Evolutionary conservation across 768 basidiomycete species (phyloP).

Genomic region (Cubamyces sp.): DNA sequence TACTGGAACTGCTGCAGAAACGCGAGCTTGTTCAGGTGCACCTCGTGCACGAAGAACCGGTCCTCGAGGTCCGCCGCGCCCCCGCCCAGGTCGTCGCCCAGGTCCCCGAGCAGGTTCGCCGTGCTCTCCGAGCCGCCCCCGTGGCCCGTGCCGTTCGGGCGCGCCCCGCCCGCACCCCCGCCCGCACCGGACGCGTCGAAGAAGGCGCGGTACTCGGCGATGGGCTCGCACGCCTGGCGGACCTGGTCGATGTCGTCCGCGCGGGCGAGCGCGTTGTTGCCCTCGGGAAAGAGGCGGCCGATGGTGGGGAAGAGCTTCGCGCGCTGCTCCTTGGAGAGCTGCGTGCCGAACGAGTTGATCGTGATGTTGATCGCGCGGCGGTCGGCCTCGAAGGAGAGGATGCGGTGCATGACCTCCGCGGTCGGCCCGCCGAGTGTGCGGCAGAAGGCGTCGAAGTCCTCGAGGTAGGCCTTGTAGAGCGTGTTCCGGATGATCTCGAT

Average conservation of each 20-base stretch:
- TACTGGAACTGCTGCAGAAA: constrained; percentile 98
- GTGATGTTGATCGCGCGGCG: constrained; percentile 97
- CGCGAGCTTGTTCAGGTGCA: constrained; percentile 89
- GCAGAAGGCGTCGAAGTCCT: constrained; percentile 92
- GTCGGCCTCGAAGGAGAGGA: constrained; percentile 96
- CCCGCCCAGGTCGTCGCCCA: constrained; percentile 37
- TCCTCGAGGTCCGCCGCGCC: constrained; percentile 82
- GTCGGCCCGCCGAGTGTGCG: constrained; percentile 82
- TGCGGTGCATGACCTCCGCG: constrained; percentile 87
- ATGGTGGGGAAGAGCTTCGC: constrained; percentile 93
- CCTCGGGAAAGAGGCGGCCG: constrained; percentile 92
- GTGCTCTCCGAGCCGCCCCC: constrained; percentile 30
- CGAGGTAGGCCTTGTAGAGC: constrained; percentile 97
- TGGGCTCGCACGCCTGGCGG: constrained; percentile 80
- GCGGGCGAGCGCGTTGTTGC: constrained; percentile 90
- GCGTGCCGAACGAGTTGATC: constrained; percentile 97
- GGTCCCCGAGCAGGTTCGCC: constrained; percentile 33
- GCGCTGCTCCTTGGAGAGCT: constrained; percentile 92
- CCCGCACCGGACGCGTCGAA: constrained; percentile 56
- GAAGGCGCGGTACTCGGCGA: constrained; percentile 90
- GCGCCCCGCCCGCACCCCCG: not conserved
- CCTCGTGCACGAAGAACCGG: constrained; percentile 92
- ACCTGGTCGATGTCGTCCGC: constrained; percentile 97
- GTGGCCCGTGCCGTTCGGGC: constrained; percentile 35
- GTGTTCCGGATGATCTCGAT: constrained; percentile 99